Evolutionary conservation across 257 asterid species (phyloP), one percentile per base, ranked within the genome.

Genomic region (Catharanthus roseus): DNA sequence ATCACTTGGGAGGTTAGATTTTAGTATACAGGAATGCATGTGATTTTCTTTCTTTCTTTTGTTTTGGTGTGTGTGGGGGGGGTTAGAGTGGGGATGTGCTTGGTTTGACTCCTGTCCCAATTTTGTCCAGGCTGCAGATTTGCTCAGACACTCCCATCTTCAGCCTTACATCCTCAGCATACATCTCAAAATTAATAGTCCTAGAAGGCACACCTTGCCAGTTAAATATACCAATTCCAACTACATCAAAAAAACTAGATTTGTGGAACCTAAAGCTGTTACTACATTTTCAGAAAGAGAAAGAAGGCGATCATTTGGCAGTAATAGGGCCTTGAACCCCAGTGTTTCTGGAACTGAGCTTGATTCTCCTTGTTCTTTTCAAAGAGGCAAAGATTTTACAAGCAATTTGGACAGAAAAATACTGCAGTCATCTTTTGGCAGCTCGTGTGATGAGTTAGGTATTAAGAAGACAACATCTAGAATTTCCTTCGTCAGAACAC

Each of bases 301-400:
- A 75, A 86, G 82, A 77, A 86, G 96, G 82, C 88, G 65, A 8
- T 91, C 96, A 5, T 80, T 77, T 70, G 90, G 96, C 80, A 91
- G 86, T 81, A 83, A 91, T 29, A 80, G 99, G 80, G 96, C 96
- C 71, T 77, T 93, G 85, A 93, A 93, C 80, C 99, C 99, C 68
- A 93, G 99, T 71, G 82, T 93, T 70, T 93, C 95, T 72, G 97
- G 91, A 79, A 85, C 85, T 49, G 96, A 83, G 47, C 63, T 84
- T 73, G 84, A 81, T 42, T 84, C 90, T 67, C 87, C 85, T 1
- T 79, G 71, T 72, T 85, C 88, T 75, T 78, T 90, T 47, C 86
- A 74, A 45, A 82, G 88, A 70, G 82, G 80, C 34, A 80, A 77
- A 51, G 80, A 84, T 74, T 71, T 86, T 51, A 76, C 70, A 36